phyloP scores from a whole-genome alignment of 78 protist species.

The Dictyostelium firmibasis region DNA sequence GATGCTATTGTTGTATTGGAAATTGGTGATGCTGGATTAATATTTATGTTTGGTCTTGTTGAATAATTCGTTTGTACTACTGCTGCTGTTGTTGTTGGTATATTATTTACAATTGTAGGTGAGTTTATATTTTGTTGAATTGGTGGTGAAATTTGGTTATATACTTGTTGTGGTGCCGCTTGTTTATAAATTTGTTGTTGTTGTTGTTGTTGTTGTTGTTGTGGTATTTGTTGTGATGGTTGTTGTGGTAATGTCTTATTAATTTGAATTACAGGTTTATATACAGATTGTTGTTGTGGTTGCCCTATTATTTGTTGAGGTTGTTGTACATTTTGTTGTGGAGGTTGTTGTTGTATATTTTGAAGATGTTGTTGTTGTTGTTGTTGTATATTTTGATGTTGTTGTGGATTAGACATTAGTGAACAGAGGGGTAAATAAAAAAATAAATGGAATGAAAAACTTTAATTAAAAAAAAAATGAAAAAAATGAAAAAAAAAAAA shows the following conservation, averaged over 20 bases:
- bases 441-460: background rate
- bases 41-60: background rate
- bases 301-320: background rate
- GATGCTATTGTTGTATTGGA: background rate
- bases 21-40: slow-evolving; percentile 1
- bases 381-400: no score
- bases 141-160: background rate
- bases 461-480: background rate
- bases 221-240: background rate
- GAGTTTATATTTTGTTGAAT: background rate
- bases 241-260: background rate
- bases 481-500: background rate
- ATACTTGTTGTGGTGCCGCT: background rate
- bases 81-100: background rate
- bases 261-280: background rate
- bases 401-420: background rate
- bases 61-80: background rate
- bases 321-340: background rate
- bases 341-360: background rate
- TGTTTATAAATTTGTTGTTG: background rate
- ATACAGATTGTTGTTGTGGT: background rate
- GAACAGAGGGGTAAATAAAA: background rate
- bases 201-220: background rate
- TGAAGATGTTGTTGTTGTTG: background rate
- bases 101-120: background rate